A percentile compares a stretch with the other conserved stretches of the same genome.
Evolutionary conservation across 73 alveolate genomes (phyloP).

Genomic region (Tetrahymena borealis): DNA sequence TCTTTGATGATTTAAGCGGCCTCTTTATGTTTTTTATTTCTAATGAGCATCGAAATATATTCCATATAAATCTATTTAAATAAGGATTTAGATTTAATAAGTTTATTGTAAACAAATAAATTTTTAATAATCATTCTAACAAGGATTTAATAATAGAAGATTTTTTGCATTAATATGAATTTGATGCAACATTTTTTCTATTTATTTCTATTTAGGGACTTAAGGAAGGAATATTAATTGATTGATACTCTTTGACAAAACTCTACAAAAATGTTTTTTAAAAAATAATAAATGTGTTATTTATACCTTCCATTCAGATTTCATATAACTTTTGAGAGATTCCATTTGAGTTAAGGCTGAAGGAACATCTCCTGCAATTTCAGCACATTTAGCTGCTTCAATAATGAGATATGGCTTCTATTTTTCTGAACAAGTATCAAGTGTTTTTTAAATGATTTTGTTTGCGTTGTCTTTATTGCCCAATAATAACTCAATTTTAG

Average conservation of each 20-base stretch:
- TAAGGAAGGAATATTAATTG: no score
- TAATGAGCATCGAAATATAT: slow-evolving; percentile 46
- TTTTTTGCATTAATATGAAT: no score
- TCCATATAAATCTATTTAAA: slow-evolving; percentile 35
- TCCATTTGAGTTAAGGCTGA: slow-evolving; percentile 28
- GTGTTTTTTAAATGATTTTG: slow-evolving; percentile 33
- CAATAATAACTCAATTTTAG: slow-evolving; percentile 40
- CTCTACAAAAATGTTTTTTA: no score
- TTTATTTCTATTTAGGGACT: no score
- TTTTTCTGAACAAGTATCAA: slow-evolving; percentile 48
- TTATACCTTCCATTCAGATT: slow-evolving; percentile 51
- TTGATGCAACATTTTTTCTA: no score
- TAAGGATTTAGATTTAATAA: not conserved
- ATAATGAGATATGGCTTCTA: slow-evolving; percentile 48
- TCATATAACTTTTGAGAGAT: slow-evolving; percentile 18
- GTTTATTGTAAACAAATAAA: no score
- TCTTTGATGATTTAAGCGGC: slow-evolving; percentile 43
- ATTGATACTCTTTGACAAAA: no score
- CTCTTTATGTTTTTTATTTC: slow-evolving; percentile 40
- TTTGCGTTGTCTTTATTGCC: slow-evolving; percentile 38
- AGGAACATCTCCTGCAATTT: slow-evolving; percentile 25
- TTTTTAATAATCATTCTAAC: no score
- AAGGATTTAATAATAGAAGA: no score
- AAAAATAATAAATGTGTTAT: no score
- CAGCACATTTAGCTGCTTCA: slow-evolving; percentile 57